These are phyloP conservation scores for Bolboschoenus planiculmis DNA, from an alignment of 176 grass and related monocot species.

Conservation along the genomic window DNA sequence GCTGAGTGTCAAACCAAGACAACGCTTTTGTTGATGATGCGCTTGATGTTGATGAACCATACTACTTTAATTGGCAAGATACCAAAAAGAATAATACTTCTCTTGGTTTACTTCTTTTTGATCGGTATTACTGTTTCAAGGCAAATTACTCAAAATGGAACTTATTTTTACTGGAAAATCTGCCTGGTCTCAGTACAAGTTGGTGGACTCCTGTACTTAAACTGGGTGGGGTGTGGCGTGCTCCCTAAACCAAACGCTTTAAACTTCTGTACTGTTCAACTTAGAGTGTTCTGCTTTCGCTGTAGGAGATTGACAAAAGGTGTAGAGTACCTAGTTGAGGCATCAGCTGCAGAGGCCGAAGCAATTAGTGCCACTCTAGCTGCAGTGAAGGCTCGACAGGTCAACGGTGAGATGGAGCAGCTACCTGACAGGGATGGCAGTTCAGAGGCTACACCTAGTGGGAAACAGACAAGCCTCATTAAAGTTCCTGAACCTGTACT, in stretches of 20 bases:
- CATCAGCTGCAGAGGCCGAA: conserved; percentile 81
- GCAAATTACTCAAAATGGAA: background rate
- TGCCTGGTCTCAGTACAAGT: background rate
- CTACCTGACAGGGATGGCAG: conserved; percentile 44
- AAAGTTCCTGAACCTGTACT: conserved; percentile 49
- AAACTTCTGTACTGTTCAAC: conserved; percentile 10
- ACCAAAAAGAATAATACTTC: background rate
- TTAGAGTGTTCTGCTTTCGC: conserved; percentile 19
- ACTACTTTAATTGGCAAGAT: background rate
- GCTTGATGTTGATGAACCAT: background rate
- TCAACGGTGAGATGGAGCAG: conserved; percentile 70
- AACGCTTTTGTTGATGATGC: background rate
- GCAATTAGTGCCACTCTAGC: conserved; percentile 90
- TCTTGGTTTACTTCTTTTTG: background rate
- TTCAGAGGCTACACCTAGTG: conserved; percentile 53
- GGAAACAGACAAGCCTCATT: conserved; percentile 65
- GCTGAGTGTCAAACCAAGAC: background rate
- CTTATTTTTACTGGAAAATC: background rate
- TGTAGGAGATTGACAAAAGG: conserved; percentile 86
- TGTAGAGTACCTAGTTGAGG: conserved; percentile 86
- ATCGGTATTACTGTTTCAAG: background rate
- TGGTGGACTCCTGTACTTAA: background rate
- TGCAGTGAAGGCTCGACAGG: conserved; percentile 78
- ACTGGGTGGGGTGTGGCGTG: background rate
- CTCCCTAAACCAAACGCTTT: background rate